Evolutionary conservation across 2,329 filamentous ascomycete species (phyloP).

Genomic region (Mycocentrospora acerina): DNA sequence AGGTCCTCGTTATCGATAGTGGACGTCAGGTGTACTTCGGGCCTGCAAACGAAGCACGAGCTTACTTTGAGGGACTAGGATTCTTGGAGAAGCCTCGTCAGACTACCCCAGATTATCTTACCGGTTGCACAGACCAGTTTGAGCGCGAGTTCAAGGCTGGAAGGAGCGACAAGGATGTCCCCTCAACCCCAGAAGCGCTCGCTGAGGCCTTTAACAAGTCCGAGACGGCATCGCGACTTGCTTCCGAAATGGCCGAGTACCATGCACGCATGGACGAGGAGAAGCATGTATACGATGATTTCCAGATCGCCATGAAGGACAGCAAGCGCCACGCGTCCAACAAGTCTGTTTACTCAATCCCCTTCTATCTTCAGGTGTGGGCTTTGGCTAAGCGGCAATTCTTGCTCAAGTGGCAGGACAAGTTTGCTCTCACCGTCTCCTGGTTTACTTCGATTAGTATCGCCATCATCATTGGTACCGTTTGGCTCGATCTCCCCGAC

Average conservation of each 20-base stretch:
- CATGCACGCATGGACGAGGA: slow-evolving; percentile 64
- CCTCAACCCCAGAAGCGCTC: slow-evolving; percentile 67
- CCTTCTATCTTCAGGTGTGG: slow-evolving; percentile 81
- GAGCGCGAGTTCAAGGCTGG: slow-evolving; percentile 75
- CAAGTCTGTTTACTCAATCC: slow-evolving; percentile 78
- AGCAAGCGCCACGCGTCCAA: slow-evolving; percentile 74
- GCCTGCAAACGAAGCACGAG: slow-evolving; percentile 64
- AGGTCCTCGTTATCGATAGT: slow-evolving; percentile 77
- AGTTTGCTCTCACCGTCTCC: slow-evolving; percentile 71
- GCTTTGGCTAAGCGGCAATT: slow-evolving; percentile 83
- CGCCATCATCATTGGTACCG: slow-evolving; percentile 76
- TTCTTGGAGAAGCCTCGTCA: slow-evolving; percentile 74
- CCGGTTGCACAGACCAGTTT: slow-evolving; percentile 80
- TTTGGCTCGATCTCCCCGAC: slow-evolving; percentile 70
- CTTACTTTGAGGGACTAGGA: slow-evolving; percentile 76
- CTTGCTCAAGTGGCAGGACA: slow-evolving; percentile 82
- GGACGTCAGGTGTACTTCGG: slow-evolving; percentile 78
- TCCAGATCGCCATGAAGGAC: slow-evolving; percentile 72
- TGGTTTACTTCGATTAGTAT: slow-evolving; percentile 73
- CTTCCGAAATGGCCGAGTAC: slow-evolving; percentile 69
- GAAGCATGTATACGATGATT: slow-evolving; percentile 71
- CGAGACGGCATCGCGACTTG: slow-evolving; percentile 56
- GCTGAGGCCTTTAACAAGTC: slow-evolving; percentile 71
- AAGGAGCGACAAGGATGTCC: slow-evolving; percentile 64
- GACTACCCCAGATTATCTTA: slow-evolving; percentile 80